Conservation (phyloP, 164 flowering plant genomes). For the Liquidambar formosana region DNA sequence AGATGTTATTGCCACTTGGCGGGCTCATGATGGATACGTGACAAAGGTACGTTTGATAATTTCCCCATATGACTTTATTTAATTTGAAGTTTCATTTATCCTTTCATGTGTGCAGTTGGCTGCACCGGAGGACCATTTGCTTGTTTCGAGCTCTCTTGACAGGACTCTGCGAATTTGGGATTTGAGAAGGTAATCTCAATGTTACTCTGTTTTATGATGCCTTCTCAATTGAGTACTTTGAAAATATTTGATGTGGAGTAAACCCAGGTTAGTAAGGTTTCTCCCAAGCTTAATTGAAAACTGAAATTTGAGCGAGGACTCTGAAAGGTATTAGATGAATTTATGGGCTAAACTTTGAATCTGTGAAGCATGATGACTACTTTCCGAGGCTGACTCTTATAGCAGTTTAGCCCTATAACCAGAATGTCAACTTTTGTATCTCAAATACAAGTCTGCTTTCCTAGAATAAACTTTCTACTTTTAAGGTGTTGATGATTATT, state of each 20-base stretch:
- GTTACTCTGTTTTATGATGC: not conserved
- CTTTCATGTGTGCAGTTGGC: slow-evolving; percentile 66
- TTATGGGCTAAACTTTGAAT: not conserved
- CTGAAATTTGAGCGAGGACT: not conserved
- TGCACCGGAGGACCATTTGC: slow-evolving; percentile 79
- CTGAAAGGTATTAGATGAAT: not conserved
- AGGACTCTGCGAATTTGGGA: slow-evolving; percentile 88
- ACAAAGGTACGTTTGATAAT: slow-evolving; percentile 59
- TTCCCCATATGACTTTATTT: not conserved
- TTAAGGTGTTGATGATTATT: no score
- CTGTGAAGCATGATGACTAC: not conserved
- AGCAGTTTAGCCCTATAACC: not conserved
- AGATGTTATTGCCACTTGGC: slow-evolving; percentile 72
- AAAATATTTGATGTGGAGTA: not conserved
- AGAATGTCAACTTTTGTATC: not conserved
- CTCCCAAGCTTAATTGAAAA: not conserved
- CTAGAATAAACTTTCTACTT: not conserved
- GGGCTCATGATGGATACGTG: slow-evolving; percentile 93
- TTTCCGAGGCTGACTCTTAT: not conserved
- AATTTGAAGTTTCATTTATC: slow-evolving; percentile 3
- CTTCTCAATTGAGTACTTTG: not conserved
- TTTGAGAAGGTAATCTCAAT: slow-evolving; percentile 69
- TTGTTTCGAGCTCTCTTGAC: slow-evolving; percentile 94
- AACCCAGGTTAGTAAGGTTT: not conserved
- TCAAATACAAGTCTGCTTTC: no score